phyloP scores from a whole-genome alignment of 176 grass and related monocot genomes.

The Eragrostis curvula region DNA sequence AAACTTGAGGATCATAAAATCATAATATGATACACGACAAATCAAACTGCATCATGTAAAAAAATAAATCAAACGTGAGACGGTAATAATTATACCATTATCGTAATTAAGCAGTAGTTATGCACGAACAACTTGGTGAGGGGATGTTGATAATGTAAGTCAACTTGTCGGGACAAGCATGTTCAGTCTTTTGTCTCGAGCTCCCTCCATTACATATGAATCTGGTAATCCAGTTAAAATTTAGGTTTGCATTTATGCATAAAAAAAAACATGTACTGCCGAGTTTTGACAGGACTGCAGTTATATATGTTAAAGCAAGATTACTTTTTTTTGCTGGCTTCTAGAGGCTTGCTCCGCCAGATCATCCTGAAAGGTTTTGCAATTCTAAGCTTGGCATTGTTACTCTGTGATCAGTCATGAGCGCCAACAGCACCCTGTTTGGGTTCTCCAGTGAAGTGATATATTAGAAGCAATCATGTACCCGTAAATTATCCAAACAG shows the following conservation, averaged over 20 bases:
- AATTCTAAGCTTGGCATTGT: not conserved
- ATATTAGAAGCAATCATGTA: not conserved
- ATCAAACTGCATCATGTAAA: not conserved
- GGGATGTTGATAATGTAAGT: conserved; percentile 23
- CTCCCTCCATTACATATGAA: too few relatives aligned
- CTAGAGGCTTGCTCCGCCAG: not conserved
- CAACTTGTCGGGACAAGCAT: conserved; percentile 8
- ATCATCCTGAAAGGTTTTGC: not conserved
- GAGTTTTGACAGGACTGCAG: too few relatives aligned
- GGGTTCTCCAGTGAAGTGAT: too few relatives aligned
- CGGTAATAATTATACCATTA: conserved; percentile 2
- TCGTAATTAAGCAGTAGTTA: not conserved
- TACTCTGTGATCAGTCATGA: too few relatives aligned
- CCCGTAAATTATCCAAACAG: not conserved
- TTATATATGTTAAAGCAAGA: not conserved
- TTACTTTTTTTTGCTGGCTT: not conserved
- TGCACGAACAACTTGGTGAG: conserved; percentile 22
- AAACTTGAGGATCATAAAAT: not conserved
- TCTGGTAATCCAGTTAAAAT: too few relatives aligned
- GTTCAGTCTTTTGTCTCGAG: conserved; percentile 1
- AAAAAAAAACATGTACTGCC: too few relatives aligned
- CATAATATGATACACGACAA: not conserved
- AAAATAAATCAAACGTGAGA: not conserved
- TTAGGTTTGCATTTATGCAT: too few relatives aligned
- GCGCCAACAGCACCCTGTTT: too few relatives aligned